phyloP scores from a whole-genome alignment of 2,329 filamentous ascomycete species.

The Sporothrix pseudoabietina region DNA sequence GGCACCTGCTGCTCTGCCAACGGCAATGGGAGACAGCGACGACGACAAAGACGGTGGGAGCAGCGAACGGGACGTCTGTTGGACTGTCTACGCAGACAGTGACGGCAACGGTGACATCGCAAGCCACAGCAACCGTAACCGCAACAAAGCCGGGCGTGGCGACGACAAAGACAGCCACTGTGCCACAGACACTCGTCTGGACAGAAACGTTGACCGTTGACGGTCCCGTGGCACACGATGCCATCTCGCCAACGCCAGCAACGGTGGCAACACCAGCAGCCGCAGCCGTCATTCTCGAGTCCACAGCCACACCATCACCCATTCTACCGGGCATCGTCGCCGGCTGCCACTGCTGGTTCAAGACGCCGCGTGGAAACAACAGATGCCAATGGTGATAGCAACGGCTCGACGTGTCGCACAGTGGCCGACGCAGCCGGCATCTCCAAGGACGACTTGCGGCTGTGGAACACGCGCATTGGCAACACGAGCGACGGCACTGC shows the following conservation, averaged over 20 bases:
- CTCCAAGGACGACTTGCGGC: neutral
- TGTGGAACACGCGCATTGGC: conserved; percentile 2
- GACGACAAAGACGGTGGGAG: neutral
- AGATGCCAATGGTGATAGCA: neutral
- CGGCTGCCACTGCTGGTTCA: neutral
- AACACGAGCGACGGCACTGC: neutral
- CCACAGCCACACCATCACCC: neutral
- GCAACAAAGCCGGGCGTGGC: neutral
- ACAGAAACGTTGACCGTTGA: neutral
- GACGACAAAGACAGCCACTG: neutral
- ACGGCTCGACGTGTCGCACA: neutral
- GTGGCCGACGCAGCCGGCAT: conserved; percentile 2
- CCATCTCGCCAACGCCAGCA: neutral
- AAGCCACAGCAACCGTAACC: neutral
- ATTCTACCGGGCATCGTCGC: neutral
- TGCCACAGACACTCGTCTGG: neutral
- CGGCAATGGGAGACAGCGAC: conserved; percentile 5
- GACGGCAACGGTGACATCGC: neutral
- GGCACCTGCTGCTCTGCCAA: neutral
- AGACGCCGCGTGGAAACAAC: neutral
- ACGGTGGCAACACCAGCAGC: neutral
- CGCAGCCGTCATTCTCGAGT: neutral
- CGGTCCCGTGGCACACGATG: neutral
- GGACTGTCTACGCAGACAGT: neutral
- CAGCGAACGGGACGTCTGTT: neutral